These are phyloP conservation scores for Podaxis carcinomalis DNA, from an alignment of 768 basidiomycete species.

Conservation along the genomic window DNA sequence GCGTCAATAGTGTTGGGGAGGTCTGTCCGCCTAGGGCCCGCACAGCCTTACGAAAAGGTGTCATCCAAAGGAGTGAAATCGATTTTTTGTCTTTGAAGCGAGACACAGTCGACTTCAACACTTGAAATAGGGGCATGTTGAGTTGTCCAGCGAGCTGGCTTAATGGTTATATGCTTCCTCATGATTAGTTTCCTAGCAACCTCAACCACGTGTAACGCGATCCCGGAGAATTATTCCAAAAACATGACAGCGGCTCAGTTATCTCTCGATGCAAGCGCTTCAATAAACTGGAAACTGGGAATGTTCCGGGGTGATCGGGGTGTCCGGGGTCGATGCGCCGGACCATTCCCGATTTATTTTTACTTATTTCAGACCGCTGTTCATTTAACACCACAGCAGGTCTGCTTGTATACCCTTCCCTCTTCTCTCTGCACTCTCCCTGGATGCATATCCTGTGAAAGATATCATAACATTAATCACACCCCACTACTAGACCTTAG, in stretches of 20 bases:
- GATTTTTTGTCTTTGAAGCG: background rate
- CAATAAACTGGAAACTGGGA: background rate
- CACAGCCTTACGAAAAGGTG: background rate
- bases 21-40: too few species aligned
- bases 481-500: background rate
- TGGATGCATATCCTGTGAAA: background rate
- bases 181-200: too few species aligned
- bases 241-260: too few species aligned
- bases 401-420: background rate
- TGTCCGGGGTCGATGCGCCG: background rate
- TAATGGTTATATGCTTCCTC: background rate
- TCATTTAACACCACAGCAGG: background rate
- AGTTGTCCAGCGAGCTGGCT: background rate
- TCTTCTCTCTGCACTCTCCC: background rate
- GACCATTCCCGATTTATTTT: background rate
- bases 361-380: too few species aligned
- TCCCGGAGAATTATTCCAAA: too few species aligned
- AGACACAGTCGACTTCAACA: background rate
- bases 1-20: too few species aligned
- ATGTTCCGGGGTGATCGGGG: background rate
- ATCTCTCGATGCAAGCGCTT: background rate
- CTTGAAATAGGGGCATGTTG: background rate
- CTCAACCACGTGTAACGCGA: too few species aligned
- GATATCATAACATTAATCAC: background rate
- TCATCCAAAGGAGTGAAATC: background rate